A percentile compares a stretch with the other conserved stretches of the same genome.
These are phyloP conservation scores for Colletotrichum viniferum DNA, from an alignment of 2,329 filamentous ascomycete genomes.

Conservation along the genomic window DNA sequence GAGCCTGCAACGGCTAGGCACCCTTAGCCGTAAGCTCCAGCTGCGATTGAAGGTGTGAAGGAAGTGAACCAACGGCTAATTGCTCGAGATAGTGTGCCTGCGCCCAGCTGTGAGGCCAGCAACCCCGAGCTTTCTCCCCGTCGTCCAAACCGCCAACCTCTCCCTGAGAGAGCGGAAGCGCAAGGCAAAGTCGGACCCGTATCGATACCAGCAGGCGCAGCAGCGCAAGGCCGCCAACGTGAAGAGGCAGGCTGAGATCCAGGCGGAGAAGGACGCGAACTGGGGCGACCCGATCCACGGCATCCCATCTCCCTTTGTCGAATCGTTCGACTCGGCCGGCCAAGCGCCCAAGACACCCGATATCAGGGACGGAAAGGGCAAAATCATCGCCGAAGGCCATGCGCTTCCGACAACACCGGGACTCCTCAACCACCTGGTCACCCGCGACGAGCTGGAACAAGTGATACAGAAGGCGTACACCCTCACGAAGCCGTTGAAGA, in stretches of 20 bases:
- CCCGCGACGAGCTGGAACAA: constrained; percentile 66
- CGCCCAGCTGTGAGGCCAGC: constrained; percentile 53
- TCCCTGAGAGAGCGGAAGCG: constrained; percentile 68
- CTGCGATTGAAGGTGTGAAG: neutral
- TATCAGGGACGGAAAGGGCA: constrained; percentile 44
- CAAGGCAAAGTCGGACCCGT: constrained; percentile 77
- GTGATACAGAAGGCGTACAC: constrained; percentile 71
- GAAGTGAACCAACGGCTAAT: constrained; percentile 25
- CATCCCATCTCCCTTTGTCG: constrained; percentile 78
- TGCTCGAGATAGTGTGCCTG: constrained; percentile 57
- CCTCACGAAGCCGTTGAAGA: constrained; percentile 63
- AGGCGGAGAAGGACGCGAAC: constrained; percentile 64
- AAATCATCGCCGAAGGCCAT: constrained; percentile 40
- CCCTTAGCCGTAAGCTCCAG: constrained; percentile 59
- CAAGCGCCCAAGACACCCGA: constrained; percentile 44
- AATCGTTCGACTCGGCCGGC: constrained; percentile 75
- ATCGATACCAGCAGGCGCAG: constrained; percentile 78
- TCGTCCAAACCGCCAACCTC: constrained; percentile 68
- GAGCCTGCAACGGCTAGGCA: constrained; percentile 62
- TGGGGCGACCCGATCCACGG: constrained; percentile 83
- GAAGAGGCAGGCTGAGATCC: constrained; percentile 73
- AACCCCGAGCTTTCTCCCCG: constrained; percentile 57
- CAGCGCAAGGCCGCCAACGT: constrained; percentile 86
- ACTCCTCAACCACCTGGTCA: constrained; percentile 79
- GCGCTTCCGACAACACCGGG: constrained; percentile 51